A percentile compares a stretch with the other conserved stretches of the same genome.
These are phyloP conservation scores for Actinidia chinensis DNA, from an alignment of 179 eudicot species.

Conservation along the genomic window DNA sequence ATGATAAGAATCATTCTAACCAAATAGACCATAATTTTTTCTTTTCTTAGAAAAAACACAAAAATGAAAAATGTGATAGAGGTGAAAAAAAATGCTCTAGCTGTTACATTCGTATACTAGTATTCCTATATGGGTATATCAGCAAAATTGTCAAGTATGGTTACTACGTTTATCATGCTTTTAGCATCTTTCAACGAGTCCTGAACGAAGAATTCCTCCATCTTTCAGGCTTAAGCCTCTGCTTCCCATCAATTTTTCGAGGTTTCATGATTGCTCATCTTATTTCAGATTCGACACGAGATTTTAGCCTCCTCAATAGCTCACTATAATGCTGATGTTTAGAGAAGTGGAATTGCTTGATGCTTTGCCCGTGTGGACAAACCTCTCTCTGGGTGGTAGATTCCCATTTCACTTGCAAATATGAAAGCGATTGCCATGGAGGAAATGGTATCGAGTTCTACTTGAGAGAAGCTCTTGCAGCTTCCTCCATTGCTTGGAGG, in stretches of 20 bases:
- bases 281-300: conserved; percentile 54
- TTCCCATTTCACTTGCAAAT: conserved; percentile 86
- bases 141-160: too few relatives aligned
- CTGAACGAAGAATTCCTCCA: conserved; percentile 38
- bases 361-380: conserved; percentile 27
- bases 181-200: conserved; percentile 32
- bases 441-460: conserved; percentile 95
- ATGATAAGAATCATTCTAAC: too few relatives aligned
- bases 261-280: conserved; percentile 44
- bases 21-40: too few relatives aligned
- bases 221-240: conserved; percentile 48
- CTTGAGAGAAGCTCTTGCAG: conserved; percentile 70
- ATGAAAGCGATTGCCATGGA: conserved; percentile 91
- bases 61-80: too few relatives aligned
- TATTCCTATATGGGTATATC: too few relatives aligned
- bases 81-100: too few relatives aligned
- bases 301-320: conserved; percentile 58
- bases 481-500: conserved; percentile 86
- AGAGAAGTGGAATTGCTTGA: conserved; percentile 13
- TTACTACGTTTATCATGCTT: too few relatives aligned
- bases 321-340: conserved; percentile 60
- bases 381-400: conserved; percentile 57
- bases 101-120: too few relatives aligned
- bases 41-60: too few relatives aligned
- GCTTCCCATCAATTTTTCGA: conserved; percentile 35